phyloP scores from a whole-genome alignment of 331 rosid species.

The Cydonia oblonga region DNA sequence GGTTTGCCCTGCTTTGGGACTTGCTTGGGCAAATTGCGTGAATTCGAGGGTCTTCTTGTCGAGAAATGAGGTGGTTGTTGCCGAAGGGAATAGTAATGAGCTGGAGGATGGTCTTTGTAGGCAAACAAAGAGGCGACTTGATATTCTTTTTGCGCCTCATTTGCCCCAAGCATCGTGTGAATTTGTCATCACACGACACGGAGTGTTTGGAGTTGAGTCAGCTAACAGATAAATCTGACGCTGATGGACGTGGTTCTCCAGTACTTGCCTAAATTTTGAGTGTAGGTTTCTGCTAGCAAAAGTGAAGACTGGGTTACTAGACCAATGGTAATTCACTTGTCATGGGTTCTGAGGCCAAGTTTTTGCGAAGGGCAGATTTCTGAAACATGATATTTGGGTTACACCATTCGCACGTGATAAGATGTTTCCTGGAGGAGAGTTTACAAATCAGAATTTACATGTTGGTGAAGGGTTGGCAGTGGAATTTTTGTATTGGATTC shows the following conservation, averaged over 20 bases:
- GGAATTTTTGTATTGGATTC: neutral
- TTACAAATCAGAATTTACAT: too few species aligned
- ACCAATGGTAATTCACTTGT: neutral
- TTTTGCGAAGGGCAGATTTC: neutral
- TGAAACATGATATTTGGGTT: neutral
- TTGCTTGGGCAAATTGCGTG: constrained; percentile 75
- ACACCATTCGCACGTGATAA: neutral
- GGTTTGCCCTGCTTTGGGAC: constrained; percentile 66
- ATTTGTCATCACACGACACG: constrained; percentile 34
- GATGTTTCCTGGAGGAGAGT: neutral
- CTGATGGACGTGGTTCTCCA: neutral
- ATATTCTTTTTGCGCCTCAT: constrained; percentile 79
- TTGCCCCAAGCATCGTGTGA: constrained; percentile 47
- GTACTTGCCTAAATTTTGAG: neutral
- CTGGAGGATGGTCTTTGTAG: neutral
- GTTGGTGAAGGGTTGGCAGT: neutral
- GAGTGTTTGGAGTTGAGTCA: constrained; percentile 44
- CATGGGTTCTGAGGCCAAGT: neutral
- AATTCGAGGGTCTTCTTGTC: constrained; percentile 76
- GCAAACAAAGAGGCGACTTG: constrained; percentile 34
- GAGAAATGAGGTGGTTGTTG: constrained; percentile 29
- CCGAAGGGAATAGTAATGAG: constrained; percentile 5
- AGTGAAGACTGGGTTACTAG: neutral
- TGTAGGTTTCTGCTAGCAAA: neutral
- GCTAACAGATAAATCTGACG: neutral